phyloP scores from a whole-genome alignment of 768 basidiomycete species.

The Mycena alexandri region DNA sequence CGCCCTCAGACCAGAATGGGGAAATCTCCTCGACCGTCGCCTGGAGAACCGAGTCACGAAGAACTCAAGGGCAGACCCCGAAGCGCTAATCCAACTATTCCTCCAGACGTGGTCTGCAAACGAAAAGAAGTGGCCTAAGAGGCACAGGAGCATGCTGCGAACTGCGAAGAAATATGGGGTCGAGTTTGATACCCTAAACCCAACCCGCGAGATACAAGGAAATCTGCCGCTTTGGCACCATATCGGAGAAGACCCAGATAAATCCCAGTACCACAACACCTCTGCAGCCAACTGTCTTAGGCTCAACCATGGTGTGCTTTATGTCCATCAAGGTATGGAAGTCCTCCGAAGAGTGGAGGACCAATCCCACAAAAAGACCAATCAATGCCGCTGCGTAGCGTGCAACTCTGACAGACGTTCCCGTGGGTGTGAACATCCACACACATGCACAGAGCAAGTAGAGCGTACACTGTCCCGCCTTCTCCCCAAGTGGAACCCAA shows the following conservation, averaged over 20 bases:
- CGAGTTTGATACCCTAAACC: no score
- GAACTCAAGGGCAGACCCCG: no score
- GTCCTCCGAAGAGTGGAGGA: background rate
- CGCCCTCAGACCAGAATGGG: conserved; percentile 7
- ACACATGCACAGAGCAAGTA: background rate
- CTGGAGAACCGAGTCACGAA: no score
- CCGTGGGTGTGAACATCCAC: background rate
- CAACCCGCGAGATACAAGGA: no score
- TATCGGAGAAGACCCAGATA: no score
- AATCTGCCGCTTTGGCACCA: no score
- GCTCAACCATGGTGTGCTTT: background rate
- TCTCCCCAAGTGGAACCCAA: background rate
- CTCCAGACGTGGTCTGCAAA: no score
- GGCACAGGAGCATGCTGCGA: no score
- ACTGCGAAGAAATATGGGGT: no score
- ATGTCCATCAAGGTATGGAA: background rate
- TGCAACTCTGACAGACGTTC: background rate
- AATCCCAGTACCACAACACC: background rate
- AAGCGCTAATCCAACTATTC: no score
- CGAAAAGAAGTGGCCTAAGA: no score
- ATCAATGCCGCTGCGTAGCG: background rate
- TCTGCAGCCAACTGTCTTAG: background rate
- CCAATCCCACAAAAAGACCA: background rate
- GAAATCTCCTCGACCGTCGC: no score
- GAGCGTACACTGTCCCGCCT: background rate